Percentiles rank a stretch among this genome's conserved stretches.
phyloP scores from a whole-genome alignment of 495 filamentous ascomycete genomes.

The Choiromyces venosus region DNA sequence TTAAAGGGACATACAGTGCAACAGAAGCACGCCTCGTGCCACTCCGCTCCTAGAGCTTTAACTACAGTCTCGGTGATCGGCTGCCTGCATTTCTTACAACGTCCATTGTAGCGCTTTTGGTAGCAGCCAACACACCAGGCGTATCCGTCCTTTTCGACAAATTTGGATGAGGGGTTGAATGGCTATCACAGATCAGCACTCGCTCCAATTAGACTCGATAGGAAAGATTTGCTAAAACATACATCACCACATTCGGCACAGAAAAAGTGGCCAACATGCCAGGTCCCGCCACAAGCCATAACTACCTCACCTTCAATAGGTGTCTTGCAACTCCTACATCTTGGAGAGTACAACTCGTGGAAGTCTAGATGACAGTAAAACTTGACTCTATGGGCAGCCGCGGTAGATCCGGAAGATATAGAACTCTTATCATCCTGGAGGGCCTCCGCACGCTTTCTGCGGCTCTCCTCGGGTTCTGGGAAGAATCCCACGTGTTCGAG shows the following conservation, averaged over 20 bases:
- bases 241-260: constrained; percentile 96
- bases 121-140: constrained; percentile 96
- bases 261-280: constrained; percentile 98
- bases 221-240: constrained; percentile 30
- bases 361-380: constrained; percentile 99
- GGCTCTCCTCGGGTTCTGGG: constrained; percentile 70
- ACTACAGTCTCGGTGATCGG: constrained; percentile 84
- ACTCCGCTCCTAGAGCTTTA: constrained; percentile 80
- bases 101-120: constrained; percentile 78
- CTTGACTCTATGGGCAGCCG: constrained; percentile 63
- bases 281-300: constrained; percentile 85
- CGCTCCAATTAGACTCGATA: constrained; percentile 13
- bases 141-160: constrained; percentile 96
- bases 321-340: constrained; percentile 94
- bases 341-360: constrained; percentile 87
- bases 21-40: constrained; percentile 87
- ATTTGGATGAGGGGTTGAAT: constrained; percentile 40
- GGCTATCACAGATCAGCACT: constrained; percentile 20
- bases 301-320: constrained; percentile 97
- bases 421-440: constrained; percentile 50
- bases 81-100: constrained; percentile 77
- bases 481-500: constrained; percentile 96
- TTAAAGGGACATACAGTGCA: constrained; percentile 51
- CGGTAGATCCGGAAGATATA: constrained; percentile 48
- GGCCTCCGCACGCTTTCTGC: constrained; percentile 64